A percentile compares a stretch with the other conserved stretches of the same genome.
These are phyloP conservation scores for Saccharomyces hybrid DNA, from an alignment of 1,139 yeast genomes.

Conservation along the genomic window DNA sequence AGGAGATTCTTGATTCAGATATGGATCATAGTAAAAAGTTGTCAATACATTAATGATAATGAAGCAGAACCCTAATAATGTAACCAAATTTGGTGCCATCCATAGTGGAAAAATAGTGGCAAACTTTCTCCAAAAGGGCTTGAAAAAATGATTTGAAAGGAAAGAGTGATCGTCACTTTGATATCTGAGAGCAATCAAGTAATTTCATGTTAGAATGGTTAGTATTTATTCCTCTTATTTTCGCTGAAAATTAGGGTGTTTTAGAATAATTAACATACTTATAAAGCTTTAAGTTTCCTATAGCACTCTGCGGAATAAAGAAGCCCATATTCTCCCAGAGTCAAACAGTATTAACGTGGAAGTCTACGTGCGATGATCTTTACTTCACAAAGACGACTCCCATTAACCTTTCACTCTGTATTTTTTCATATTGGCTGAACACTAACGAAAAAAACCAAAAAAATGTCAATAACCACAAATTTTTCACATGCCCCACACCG, in stretches of 20 bases:
- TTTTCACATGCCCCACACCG: background rate
- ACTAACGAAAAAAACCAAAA: background rate
- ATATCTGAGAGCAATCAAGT: conserved; percentile 31
- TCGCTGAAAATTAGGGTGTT: background rate
- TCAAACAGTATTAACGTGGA: background rate
- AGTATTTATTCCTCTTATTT: background rate
- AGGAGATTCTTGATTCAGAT: conserved; percentile 54
- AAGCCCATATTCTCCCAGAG: conserved; percentile 49
- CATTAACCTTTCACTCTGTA: background rate
- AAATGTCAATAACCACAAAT: background rate
- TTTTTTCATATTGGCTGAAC: background rate
- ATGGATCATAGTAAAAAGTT: conserved; percentile 70
- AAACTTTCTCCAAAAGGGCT: conserved; percentile 64
- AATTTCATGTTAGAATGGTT: background rate
- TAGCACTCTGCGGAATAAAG: conserved; percentile 54
- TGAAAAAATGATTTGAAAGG: conserved; percentile 63
- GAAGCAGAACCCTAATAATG: conserved; percentile 69
- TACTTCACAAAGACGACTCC: background rate
- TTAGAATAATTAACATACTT: conserved; percentile 39
- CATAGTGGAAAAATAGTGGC: conserved; percentile 69
- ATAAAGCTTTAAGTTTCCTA: conserved; percentile 58
- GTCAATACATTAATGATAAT: conserved; percentile 55
- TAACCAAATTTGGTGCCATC: conserved; percentile 86
- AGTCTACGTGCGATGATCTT: background rate
- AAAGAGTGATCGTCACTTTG: conserved; percentile 77